These are phyloP conservation scores for Fusarium longipes DNA, from an alignment of 2,329 filamentous ascomycete genomes.

Conservation along the genomic window DNA sequence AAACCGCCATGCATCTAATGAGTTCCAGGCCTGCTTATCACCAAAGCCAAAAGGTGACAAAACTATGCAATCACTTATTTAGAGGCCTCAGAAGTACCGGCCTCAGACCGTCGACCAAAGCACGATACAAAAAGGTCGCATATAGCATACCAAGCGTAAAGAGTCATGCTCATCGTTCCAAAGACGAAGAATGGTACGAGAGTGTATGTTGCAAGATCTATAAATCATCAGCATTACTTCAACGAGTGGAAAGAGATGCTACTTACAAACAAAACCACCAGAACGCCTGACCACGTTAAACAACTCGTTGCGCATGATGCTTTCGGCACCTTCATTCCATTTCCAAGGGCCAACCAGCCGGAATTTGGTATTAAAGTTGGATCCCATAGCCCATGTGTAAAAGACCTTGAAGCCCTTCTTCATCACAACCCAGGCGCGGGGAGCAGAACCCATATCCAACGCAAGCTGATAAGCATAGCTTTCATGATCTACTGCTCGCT, in stretches of 20 bases:
- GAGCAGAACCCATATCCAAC: conserved; percentile 59
- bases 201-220: conserved; percentile 53
- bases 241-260: fast-evolving
- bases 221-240: conserved; percentile 17
- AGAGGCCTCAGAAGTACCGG: neutral
- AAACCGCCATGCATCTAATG: neutral
- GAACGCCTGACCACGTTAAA: conserved; percentile 53
- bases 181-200: conserved; percentile 53
- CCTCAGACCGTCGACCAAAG: neutral
- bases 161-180: conserved; percentile 47
- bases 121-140: conserved; percentile 13
- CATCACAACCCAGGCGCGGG: conserved; percentile 51
- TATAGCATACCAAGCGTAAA: conserved; percentile 42
- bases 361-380: conserved; percentile 63
- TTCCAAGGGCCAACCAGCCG: conserved; percentile 59
- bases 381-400: conserved; percentile 60
- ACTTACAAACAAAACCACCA: conserved; percentile 54
- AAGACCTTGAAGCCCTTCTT: conserved; percentile 53
- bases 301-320: conserved; percentile 57
- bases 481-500: conserved; percentile 61
- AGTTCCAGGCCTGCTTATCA: neutral
- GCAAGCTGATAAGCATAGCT: conserved; percentile 63
- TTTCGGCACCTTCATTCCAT: conserved; percentile 50
- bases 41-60: neutral
- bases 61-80: neutral